Conservation (phyloP, 306 rosid species). For the Cicer chorassanicum region DNA sequence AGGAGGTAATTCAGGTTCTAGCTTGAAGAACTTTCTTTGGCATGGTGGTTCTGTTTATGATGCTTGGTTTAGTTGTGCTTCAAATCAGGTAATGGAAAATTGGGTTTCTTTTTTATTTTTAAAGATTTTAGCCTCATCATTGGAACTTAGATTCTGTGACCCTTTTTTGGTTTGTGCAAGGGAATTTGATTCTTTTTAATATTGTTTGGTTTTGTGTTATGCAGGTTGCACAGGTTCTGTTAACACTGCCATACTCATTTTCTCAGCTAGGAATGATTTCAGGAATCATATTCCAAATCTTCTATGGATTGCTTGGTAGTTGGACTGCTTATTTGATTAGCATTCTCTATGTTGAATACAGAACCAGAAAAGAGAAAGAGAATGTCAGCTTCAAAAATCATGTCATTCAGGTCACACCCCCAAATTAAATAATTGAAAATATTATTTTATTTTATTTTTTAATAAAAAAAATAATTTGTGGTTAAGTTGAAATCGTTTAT, state of each 20-base stretch:
- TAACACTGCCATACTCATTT: constrained; percentile 88
- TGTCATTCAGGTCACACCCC: constrained; percentile 77
- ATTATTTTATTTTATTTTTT: not conserved
- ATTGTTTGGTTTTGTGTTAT: constrained; percentile 18
- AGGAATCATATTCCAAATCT: constrained; percentile 77
- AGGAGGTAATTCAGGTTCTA: constrained; percentile 48
- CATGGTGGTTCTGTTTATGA: constrained; percentile 96
- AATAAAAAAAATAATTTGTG: not conserved
- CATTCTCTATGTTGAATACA: constrained; percentile 82
- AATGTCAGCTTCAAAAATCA: constrained; percentile 94
- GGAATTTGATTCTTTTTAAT: not conserved
- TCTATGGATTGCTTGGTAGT: constrained; percentile 90
- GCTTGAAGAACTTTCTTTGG: constrained; percentile 70
- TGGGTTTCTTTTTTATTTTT: not conserved
- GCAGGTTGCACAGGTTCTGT: constrained; percentile 96
- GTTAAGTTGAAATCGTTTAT: not conserved
- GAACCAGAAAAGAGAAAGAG: constrained; percentile 85
- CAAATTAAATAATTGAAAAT: not conserved
- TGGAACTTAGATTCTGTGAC: constrained; percentile 22
- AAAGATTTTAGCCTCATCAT: not conserved
- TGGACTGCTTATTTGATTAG: constrained; percentile 98
- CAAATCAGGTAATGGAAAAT: constrained; percentile 70
- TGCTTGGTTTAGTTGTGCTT: constrained; percentile 98
- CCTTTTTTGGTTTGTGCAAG: not conserved
- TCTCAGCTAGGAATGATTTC: constrained; percentile 88